Base-by-base conservation (phyloP, 306 rosid genomes). In the Potentilla sterilis region DNA sequence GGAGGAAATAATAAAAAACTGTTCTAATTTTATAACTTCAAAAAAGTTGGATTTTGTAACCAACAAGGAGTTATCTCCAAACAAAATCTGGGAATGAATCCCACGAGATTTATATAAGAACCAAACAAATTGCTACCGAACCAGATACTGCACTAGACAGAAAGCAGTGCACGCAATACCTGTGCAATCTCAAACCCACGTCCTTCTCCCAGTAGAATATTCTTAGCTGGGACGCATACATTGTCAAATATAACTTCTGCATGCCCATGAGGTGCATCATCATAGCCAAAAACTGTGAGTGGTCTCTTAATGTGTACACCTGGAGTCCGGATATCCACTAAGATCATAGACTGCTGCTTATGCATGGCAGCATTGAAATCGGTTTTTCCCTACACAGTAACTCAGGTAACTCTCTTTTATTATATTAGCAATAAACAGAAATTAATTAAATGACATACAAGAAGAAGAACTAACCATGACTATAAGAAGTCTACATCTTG, bases 181-280 rank as follows among this genome's bases (percentile, higher is more conserved):
- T 95, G 97, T 38, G 99, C 97, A 67, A 95, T 95, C 90, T 95
- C 99, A 77, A 95, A 92, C 81, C 99, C 98, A 13, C 99, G 88
- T 63, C 99, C 98, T 81, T 95, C 99, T 41, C 99, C 99, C 47
- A 90, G 79, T 80, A 95, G 11, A 78, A 95, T 95, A 78, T 92
- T 95, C 64, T 75, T 85, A 15, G 86, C 93, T 9, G 97, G 93
- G 77, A 92, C 98, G 47, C 71, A 15, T 32, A 92, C 99, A 80
- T 92, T 92, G 38, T 89, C 96, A 79, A 95, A 89, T 72, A 69
- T 64, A 78, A 95, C 73, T 87, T 95, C 99, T 32, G 99, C 99
- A 58, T 92, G 99, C 40, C 97, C 99, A 75, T 92, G 99, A 80
- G 99, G 99, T 68, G 97, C 99, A 73, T 92, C 99, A 79, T 95